These are phyloP conservation scores for Pholiota microspora DNA, from an alignment of 768 basidiomycete genomes.

Conservation along the genomic window DNA sequence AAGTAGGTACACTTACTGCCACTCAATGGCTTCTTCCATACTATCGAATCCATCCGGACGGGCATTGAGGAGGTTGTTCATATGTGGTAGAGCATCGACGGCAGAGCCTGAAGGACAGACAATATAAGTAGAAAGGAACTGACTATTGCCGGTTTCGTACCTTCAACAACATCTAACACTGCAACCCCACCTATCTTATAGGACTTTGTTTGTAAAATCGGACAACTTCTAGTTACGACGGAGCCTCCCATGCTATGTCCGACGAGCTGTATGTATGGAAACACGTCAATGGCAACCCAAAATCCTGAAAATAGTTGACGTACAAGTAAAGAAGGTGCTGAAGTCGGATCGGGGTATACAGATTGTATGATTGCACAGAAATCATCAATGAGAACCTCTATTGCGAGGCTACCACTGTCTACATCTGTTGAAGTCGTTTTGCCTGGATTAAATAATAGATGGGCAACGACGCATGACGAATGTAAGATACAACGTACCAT, in stretches of 20 bases:
- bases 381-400: slow-evolving; percentile 72
- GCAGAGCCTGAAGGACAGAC: slow-evolving; percentile 66
- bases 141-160: slow-evolving; percentile 35
- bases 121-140: neutral
- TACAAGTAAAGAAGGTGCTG: slow-evolving; percentile 76
- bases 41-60: slow-evolving; percentile 85
- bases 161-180: slow-evolving; percentile 90
- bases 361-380: slow-evolving; percentile 66
- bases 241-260: slow-evolving; percentile 98
- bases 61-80: slow-evolving; percentile 83
- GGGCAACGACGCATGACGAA: neutral
- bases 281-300: neutral
- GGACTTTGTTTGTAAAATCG: slow-evolving; percentile 60
- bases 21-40: slow-evolving; percentile 84
- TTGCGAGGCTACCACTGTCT: slow-evolving; percentile 59
- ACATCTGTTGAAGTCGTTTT: slow-evolving; percentile 53
- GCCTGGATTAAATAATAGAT: slow-evolving; percentile 37
- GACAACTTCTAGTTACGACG: slow-evolving; percentile 72
- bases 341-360: slow-evolving; percentile 62
- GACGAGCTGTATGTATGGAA: slow-evolving; percentile 51
- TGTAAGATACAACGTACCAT: slow-evolving; percentile 55
- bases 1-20: slow-evolving; percentile 72
- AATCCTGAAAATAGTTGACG: slow-evolving; percentile 18
- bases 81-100: slow-evolving; percentile 88
- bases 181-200: slow-evolving; percentile 76